phyloP scores from a whole-genome alignment of 192 early-diverging fungal genomes.

The Entomortierella chlamydospora region DNA sequence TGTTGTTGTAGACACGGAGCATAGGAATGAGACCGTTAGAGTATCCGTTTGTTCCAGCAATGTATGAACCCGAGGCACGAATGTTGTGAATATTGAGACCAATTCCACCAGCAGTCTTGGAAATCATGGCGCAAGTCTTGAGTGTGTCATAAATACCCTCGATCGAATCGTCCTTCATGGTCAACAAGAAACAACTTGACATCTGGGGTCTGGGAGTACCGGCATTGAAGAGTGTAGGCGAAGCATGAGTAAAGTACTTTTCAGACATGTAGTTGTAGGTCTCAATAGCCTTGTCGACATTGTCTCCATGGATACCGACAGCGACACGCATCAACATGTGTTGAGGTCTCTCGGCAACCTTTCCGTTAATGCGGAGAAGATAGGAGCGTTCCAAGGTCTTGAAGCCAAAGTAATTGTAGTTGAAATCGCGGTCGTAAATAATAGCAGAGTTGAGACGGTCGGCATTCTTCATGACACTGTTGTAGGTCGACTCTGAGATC shows the following conservation, averaged over 20 bases:
- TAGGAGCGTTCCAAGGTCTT: conserved; percentile 99
- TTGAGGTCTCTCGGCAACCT: conserved; percentile 94
- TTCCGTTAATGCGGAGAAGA: conserved; percentile 87
- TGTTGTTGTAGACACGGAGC: conserved; percentile 98
- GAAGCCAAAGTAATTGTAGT: conserved; percentile 99
- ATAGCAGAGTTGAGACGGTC: conserved; percentile 94
- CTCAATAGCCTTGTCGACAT: conserved; percentile 93
- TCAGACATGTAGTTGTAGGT: conserved; percentile 95
- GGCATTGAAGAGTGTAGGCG: conserved; percentile 98
- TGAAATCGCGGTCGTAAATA: conserved; percentile 97
- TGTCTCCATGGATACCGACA: conserved; percentile 94
- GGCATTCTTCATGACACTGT: conserved; percentile 74
- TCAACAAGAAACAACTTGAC: conserved; percentile 94
- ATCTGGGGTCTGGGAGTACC: conserved; percentile 96
- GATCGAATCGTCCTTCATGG: conserved; percentile 97
- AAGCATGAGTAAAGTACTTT: conserved; percentile 96
- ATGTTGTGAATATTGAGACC: conserved; percentile 98
- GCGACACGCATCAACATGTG: conserved; percentile 99
- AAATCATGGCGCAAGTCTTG: conserved; percentile 97
- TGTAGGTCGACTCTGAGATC: conserved; percentile 85
- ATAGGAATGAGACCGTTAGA: conserved; percentile 98
- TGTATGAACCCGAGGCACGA: conserved; percentile 93
- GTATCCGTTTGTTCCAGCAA: conserved; percentile 97
- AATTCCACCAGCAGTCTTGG: conserved; percentile 97
- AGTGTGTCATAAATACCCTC: conserved; percentile 99